Base-by-base conservation (phyloP, 805 yeast species). In the Jamesozyma rosinii region DNA sequence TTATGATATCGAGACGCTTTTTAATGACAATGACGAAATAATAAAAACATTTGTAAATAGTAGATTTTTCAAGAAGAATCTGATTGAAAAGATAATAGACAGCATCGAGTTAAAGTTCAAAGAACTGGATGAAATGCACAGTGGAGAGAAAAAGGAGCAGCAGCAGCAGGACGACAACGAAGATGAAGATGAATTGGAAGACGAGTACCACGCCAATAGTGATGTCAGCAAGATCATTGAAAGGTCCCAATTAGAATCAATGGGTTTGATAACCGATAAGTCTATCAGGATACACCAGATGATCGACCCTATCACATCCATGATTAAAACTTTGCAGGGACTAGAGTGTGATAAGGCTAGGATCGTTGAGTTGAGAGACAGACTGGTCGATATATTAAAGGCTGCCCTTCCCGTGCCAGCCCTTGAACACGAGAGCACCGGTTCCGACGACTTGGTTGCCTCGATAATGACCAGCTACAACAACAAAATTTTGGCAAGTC, bases 1-100 rank as follows among this genome's bases (percentile, higher is more conserved):
- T 26, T 46, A 50, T 17, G 35, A 47, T 19, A 43, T 50, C 15
- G 52, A 51, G 10, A 27, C 35, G 3, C 35, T 50, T 19, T 29
- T 49, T 27, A 38, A 36, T 11, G 35, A 37, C 22, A 29, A 18
- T 11, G 47, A 49, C 27, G 38, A 46, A 20, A 15, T 9, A 18
- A 24, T 24, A 24, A 8, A 8, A 24, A 24, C 29, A 8, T 24
- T 24, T 24, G 6, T 24, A 11, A 24, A 24, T 24, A 11, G 29
- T 18, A 10, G 17, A 4, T 5, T 11, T 26, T 42, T 42, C 15
- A 38, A 38, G n/a, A 14, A 20, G 4, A 37, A 34, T 14, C 19
- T 42, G 14, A 33, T 38, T 9, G 13, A 18, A 22, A 37, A 18
- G 13, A 17, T 37, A 1, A 17, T 22, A 2, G n/a, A 22, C 3